Evolutionary conservation across 441 rosid genomes (phyloP).

Genomic region (Aquilaria agallochum): DNA sequence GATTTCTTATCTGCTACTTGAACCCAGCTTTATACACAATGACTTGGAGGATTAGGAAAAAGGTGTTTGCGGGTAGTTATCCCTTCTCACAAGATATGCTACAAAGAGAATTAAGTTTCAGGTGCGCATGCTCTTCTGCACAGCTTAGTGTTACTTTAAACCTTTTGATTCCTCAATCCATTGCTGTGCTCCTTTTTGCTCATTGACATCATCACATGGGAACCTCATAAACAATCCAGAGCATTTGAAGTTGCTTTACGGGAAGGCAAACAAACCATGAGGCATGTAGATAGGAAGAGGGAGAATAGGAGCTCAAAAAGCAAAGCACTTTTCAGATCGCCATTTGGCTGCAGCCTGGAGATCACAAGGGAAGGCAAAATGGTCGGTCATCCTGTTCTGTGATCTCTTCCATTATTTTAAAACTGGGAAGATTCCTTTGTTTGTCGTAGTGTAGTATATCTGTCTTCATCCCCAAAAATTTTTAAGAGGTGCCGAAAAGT

Average conservation of each 20-base stretch:
- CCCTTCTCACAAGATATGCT: constrained; percentile 5
- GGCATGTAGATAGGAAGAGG: constrained; percentile 8
- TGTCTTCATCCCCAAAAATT: constrained; percentile 27
- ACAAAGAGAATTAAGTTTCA: constrained; percentile 8
- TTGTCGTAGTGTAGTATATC: constrained; percentile 20
- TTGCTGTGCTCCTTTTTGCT: constrained; percentile 2
- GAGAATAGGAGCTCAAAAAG: constrained; percentile 2
- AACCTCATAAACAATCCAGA: constrained; percentile 16
- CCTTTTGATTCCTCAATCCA: constrained; percentile 2
- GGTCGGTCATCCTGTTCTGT: constrained; percentile 6
- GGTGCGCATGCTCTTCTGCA: constrained; percentile 13
- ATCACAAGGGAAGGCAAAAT: constrained; percentile 7
- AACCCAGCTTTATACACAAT: too few species aligned
- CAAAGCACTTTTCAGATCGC: constrained; percentile 13
- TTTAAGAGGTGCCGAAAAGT: constrained; percentile 4
- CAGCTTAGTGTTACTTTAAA: constrained; percentile 7
- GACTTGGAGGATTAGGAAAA: too few species aligned
- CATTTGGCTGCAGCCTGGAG: constrained; percentile 16
- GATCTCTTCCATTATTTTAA: constrained; percentile 14
- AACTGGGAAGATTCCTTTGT: constrained; percentile 26
- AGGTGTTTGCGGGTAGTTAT: too few species aligned
- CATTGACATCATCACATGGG: constrained; percentile 13
- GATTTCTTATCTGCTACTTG: too few species aligned
- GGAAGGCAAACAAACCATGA: constrained; percentile 10
- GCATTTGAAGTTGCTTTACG: constrained; percentile 9